These are phyloP conservation scores for Physcomitrium patens DNA, from an alignment of 225 moss, liverwort and hornwort species.

Conservation along the genomic window DNA sequence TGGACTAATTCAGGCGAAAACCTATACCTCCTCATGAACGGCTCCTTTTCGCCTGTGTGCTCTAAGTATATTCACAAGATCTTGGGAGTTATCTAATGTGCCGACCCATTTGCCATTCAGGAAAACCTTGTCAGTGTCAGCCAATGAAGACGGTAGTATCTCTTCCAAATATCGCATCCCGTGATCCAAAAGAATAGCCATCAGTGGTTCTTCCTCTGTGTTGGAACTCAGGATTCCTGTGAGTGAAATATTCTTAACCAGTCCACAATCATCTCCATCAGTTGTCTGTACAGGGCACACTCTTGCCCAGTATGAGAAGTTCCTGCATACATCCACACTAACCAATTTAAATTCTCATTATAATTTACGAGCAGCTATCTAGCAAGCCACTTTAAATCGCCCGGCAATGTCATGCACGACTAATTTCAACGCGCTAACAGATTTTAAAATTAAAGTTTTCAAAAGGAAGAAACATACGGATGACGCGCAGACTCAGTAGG, in stretches of 20 bases:
- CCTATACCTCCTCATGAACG: slow-evolving; percentile 48
- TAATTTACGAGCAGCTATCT: slow-evolving; percentile 26
- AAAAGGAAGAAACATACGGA: slow-evolving; percentile 63
- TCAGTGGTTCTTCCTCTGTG: slow-evolving; percentile 55
- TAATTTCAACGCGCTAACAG: neutral
- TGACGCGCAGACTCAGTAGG: slow-evolving; percentile 84
- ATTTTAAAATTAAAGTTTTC: neutral
- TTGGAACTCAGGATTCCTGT: slow-evolving; percentile 75
- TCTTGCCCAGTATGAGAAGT: slow-evolving; percentile 93
- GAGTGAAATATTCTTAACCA: slow-evolving; percentile 90
- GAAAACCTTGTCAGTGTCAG: slow-evolving; percentile 58
- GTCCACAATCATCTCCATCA: slow-evolving; percentile 88
- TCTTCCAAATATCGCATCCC: slow-evolving; percentile 48
- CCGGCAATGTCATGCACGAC: neutral
- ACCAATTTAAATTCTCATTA: too few relatives aligned
- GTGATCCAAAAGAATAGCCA: slow-evolving; percentile 44
- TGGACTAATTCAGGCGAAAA: slow-evolving; percentile 1
- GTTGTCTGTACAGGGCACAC: slow-evolving; percentile 94
- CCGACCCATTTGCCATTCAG: slow-evolving; percentile 90
- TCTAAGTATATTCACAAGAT: slow-evolving; percentile 45
- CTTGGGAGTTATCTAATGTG: slow-evolving; percentile 47
- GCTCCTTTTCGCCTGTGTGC: slow-evolving; percentile 38
- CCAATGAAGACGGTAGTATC: slow-evolving; percentile 42
- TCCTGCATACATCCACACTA: slow-evolving; percentile 58
- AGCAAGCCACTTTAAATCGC: slow-evolving; percentile 9